Conservation (phyloP, 2,329 filamentous ascomycete genomes). For the Claviceps pazoutovae region DNA sequence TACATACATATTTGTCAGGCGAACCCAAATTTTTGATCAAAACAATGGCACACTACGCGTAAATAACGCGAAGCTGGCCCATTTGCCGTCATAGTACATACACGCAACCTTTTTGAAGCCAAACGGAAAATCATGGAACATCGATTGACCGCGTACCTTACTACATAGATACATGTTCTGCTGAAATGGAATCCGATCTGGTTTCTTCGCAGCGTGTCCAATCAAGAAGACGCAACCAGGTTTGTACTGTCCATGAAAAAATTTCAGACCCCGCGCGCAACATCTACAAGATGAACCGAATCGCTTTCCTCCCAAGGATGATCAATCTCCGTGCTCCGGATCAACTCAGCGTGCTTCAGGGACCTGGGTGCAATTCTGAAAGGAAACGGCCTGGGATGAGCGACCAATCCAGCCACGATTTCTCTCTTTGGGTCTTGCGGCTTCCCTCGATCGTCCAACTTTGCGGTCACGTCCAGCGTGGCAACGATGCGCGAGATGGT, state of each 20-base stretch:
- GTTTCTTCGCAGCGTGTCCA: too few species aligned
- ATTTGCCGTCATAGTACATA: too few species aligned
- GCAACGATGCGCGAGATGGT: slow-evolving; percentile 29
- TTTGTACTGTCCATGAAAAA: background rate
- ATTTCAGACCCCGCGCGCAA: background rate
- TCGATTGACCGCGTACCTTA: too few species aligned
- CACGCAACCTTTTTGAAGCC: too few species aligned
- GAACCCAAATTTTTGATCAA: too few species aligned
- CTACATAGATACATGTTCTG: too few species aligned
- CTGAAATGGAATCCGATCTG: too few species aligned
- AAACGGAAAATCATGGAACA: too few species aligned
- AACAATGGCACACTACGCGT: too few species aligned
- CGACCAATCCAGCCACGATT: slow-evolving; percentile 1
- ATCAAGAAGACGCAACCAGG: too few species aligned
- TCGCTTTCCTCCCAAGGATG: slow-evolving; percentile 7
- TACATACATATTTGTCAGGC: too few species aligned
- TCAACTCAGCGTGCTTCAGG: slow-evolving; percentile 3
- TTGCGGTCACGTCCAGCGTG: slow-evolving; percentile 25
- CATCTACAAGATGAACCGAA: background rate
- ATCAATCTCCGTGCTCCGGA: slow-evolving; percentile 3
- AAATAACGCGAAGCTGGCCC: too few species aligned
- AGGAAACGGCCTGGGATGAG: background rate
- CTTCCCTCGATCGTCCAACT: slow-evolving; percentile 18
- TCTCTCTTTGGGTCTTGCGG: slow-evolving; percentile 14
- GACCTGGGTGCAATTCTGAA: background rate